Evolutionary conservation across 192 early-diverging fungal species (phyloP), one percentile per base, ranked within the genome.

Genomic region (Coemansia sp.): DNA sequence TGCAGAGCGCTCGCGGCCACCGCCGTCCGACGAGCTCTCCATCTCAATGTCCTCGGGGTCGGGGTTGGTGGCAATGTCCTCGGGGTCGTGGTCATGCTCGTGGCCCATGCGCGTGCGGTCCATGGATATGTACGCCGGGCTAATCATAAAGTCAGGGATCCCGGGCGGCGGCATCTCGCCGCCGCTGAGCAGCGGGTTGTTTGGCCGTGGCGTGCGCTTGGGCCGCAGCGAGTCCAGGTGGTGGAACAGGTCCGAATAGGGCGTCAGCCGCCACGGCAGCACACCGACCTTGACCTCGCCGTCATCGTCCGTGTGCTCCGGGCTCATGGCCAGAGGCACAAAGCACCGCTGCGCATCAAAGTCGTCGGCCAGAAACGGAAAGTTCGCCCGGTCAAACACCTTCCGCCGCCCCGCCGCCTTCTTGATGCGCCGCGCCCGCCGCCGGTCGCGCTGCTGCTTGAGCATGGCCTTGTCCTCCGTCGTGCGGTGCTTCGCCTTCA

Each of bases 371-470:
- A 72, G 36, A 45, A 61, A 72, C 20, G 68, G 68, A 23, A 53
- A 72, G 44, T 64, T 23, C 44, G 35, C 7, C 41, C 59, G 44
- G 22, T 35, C 44, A 34, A 47, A 47, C 16, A 69, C 66, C 46
- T 69, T 69, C 30, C 59, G 53, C 21, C 66, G 57, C 10, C 66
- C 66, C 2, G 48, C 54, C 1, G 66, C 58, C 59, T 69, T 69
- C 41, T 69, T 69, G 34, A 69, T 69, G 8, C 59, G 47, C 14
- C 66, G 43, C 17, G 66, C 66, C 2, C 66, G 66, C 19, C 66
- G 53, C 37, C 68, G 45, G 21, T 72, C 68, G 35, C 68, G 61
- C 68, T 72, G 68, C 53, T 72, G 68, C 56, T 72, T 72, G 14
- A 72, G 43, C 68, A 72, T 63, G 1, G 68, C 62, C 37, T 72